A percentile compares a stretch with the other conserved stretches of the same genome.
Conservation (phyloP, 768 basidiomycete genomes). For the Russula dissimulans region DNA sequence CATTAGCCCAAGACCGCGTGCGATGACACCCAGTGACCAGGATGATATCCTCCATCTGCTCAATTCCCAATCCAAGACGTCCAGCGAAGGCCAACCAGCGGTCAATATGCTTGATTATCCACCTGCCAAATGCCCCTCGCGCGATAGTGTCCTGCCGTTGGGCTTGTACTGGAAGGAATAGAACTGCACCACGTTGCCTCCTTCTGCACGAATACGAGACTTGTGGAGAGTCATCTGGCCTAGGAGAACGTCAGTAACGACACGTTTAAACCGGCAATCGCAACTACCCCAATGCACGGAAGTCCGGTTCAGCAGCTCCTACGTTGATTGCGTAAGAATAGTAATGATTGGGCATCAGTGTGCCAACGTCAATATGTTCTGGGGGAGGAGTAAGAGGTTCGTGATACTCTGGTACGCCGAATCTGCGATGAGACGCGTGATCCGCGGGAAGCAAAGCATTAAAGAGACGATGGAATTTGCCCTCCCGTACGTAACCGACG, state of each 20-base stretch:
- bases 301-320: not conserved
- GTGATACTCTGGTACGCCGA: slow-evolving; percentile 4
- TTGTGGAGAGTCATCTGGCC: not conserved
- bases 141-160: not conserved
- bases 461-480: slow-evolving; percentile 18
- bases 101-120: not conserved
- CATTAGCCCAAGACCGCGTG: not conserved
- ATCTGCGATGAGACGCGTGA: not conserved
- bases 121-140: not conserved
- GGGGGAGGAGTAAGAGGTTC: not conserved
- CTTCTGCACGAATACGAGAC: not conserved
- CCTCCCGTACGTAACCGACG: slow-evolving; percentile 18
- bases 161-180: not conserved
- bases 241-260: not conserved
- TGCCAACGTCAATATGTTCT: not conserved
- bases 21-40: slow-evolving; percentile 1
- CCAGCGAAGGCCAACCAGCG: not conserved
- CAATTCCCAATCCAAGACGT: not conserved
- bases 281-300: not conserved
- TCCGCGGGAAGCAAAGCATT: slow-evolving; percentile 9
- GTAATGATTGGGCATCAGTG: not conserved
- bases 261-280: not conserved
- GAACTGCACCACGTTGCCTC: not conserved
- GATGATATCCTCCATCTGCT: not conserved
- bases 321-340: not conserved